Conservation (phyloP, 1,284 basidiomycete genomes). For the Apiotrichum veenhuisii region DNA sequence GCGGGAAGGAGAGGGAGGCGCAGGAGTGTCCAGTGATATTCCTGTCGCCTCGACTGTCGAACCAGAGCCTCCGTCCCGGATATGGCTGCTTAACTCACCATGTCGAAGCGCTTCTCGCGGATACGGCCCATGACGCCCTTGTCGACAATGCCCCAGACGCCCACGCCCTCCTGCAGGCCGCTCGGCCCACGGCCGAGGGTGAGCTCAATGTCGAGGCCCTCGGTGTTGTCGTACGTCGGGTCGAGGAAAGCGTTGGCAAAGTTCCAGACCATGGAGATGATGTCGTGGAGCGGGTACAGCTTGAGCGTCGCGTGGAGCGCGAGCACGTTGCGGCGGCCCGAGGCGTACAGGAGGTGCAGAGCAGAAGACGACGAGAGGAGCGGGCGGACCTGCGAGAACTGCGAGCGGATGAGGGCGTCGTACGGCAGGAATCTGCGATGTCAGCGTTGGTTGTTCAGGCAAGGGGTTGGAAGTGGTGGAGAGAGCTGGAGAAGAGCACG, state of each 20-base stretch:
- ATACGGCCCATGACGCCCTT: slow-evolving; percentile 70
- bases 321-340: slow-evolving; percentile 69
- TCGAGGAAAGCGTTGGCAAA: slow-evolving; percentile 63
- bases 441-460: background rate
- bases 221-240: slow-evolving; percentile 61
- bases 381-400: slow-evolving; percentile 35
- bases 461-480: background rate
- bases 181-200: slow-evolving; percentile 59
- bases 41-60: background rate
- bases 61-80: background rate
- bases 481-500: background rate
- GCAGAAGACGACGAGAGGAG: slow-evolving; percentile 37
- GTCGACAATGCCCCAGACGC: slow-evolving; percentile 76
- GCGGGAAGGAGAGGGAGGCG: no score
- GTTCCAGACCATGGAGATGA: slow-evolving; percentile 56
- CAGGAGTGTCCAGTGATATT: no score
- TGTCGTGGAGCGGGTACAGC: slow-evolving; percentile 76
- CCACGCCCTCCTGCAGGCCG: slow-evolving; percentile 54
- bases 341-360: slow-evolving; percentile 72
- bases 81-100: slow-evolving; percentile 57
- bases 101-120: slow-evolving; percentile 73
- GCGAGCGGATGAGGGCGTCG: slow-evolving; percentile 19
- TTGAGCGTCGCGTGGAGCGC: slow-evolving; percentile 74
- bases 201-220: slow-evolving; percentile 61
- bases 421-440: slow-evolving; percentile 25